Evolutionary conservation across 257 asterid species (phyloP).

Genomic region (Ehretia macrophylla): DNA sequence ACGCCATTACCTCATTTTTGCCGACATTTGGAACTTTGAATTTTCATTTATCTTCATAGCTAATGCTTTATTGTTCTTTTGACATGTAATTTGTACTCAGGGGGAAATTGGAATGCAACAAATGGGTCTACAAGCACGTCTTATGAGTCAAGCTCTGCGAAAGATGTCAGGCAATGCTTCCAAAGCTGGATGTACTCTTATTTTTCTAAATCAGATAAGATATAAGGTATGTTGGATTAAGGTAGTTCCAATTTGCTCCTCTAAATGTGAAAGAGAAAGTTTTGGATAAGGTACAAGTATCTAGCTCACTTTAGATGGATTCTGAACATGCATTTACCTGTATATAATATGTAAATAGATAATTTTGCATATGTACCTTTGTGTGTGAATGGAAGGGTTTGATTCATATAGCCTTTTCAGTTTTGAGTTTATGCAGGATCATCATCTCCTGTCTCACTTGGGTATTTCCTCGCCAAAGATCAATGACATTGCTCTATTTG

Average conservation of each 20-base stretch:
- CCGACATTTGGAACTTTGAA: slow-evolving; percentile 4
- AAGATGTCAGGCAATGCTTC: slow-evolving; percentile 99
- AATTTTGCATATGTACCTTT: no score
- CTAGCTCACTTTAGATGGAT: no score
- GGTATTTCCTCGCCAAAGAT: slow-evolving; percentile 8
- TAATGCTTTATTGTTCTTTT: not conserved
- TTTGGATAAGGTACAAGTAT: no score
- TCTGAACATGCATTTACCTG: no score
- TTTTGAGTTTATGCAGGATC: not conserved
- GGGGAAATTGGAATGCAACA: slow-evolving; percentile 99
- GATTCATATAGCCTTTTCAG: no score
- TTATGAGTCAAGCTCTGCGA: slow-evolving; percentile 98
- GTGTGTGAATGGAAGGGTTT: no score
- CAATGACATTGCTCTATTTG: slow-evolving; percentile 15
- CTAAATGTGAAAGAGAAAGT: not conserved
- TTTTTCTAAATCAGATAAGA: slow-evolving; percentile 92
- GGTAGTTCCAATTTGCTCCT: slow-evolving; percentile 4
- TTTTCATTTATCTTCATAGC: slow-evolving; percentile 9
- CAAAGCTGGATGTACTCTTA: slow-evolving; percentile 95
- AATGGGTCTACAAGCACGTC: slow-evolving; percentile 98
- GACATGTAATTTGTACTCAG: slow-evolving; percentile 25
- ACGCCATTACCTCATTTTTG: slow-evolving; percentile 24
- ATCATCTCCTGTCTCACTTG: slow-evolving; percentile 12
- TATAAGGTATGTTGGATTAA: slow-evolving; percentile 58
- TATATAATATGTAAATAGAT: no score